phyloP scores from a whole-genome alignment of 1,284 basidiomycete species.

The Paramarasmius palmivorus region DNA sequence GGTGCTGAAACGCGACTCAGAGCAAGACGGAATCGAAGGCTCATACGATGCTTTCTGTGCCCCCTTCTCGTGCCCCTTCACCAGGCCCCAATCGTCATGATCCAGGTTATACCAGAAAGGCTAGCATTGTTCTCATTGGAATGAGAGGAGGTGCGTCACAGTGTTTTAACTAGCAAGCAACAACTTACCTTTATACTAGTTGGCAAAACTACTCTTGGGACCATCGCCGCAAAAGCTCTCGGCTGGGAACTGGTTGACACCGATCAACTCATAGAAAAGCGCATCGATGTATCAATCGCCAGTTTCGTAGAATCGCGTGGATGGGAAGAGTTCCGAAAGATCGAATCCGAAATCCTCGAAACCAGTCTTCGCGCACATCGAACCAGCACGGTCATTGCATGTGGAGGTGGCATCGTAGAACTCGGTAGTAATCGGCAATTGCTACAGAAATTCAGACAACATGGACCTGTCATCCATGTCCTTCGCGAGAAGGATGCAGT shows the following conservation, averaged over 20 bases:
- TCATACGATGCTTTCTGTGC: slow-evolving; percentile 17
- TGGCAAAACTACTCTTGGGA: slow-evolving; percentile 28
- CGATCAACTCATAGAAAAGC: slow-evolving; percentile 23
- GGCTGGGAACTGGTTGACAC: slow-evolving; percentile 28
- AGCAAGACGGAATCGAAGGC: neutral
- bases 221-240: slow-evolving; percentile 24
- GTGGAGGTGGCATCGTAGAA: slow-evolving; percentile 25
- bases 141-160: slow-evolving; percentile 24
- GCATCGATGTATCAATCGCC: slow-evolving; percentile 18
- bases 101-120: slow-evolving; percentile 18
- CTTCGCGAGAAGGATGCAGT: slow-evolving; percentile 25
- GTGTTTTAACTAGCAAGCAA: neutral
- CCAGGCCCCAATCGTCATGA: slow-evolving; percentile 12
- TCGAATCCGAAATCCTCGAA: slow-evolving; percentile 23
- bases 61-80: slow-evolving; percentile 21
- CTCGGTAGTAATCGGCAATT: slow-evolving; percentile 20
- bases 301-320: slow-evolving; percentile 21
- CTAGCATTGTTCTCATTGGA: slow-evolving; percentile 29
- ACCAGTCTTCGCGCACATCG: slow-evolving; percentile 20
- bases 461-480: slow-evolving; percentile 26
- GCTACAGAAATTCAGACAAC: slow-evolving; percentile 20
- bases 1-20: neutral
- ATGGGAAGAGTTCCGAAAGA: slow-evolving; percentile 21
- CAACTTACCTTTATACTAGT: slow-evolving; percentile 14
- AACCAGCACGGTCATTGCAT: slow-evolving; percentile 25